Base-by-base conservation (phyloP, 129 eudicot genomes). In the Flaveria linearis region DNA sequence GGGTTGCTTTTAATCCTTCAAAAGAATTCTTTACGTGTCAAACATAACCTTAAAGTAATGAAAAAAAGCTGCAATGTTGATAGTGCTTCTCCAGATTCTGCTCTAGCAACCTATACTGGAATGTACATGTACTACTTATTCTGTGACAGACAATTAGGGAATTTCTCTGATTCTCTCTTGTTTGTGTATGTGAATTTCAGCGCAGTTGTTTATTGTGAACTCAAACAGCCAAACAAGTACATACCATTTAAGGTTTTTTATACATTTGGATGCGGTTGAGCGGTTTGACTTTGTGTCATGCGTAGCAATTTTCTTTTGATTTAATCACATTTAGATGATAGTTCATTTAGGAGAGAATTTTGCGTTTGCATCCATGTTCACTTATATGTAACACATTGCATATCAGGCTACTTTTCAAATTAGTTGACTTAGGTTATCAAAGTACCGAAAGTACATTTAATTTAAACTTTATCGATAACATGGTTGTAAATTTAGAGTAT, bases 311-410 rank as follows among this genome's bases (percentile, higher is more conserved):
- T 43, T 66, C 7, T 43, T 9, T 25, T 74, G 9, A 41, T 74
- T 46, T 46, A 51, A 45, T 58, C 69, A 45, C 43, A 47, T 74
- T 42, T 74, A 61, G 69, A 75, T 75, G 79, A 61, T 45, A 45
- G 60, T 75, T 47, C 20, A 9, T 75, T 51, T 63, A 63, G 72
- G 72, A 50, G 80, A 49, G 36, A 65, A 36, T 64, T 65, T 47
- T 65, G 52, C 16, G 26, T 7, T 30, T 25, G 43, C 47, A 15
- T 45, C 0, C 57, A 45, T 41, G 46, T 70, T 63, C 5, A 18
- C 68, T 63, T 2, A 72, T 49, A 79, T 49, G 72, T 30, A 33
- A 36, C 23, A 10, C 67, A 25, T 68, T 66, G 66, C 74, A 63
- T 77, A n/a, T 56, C 36, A 41, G 81, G 12, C 25, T 68, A 33